Evolutionary conservation across 768 basidiomycete species (phyloP), one percentile per base, ranked within the genome.

Genomic region (Calvatia gigantea): DNA sequence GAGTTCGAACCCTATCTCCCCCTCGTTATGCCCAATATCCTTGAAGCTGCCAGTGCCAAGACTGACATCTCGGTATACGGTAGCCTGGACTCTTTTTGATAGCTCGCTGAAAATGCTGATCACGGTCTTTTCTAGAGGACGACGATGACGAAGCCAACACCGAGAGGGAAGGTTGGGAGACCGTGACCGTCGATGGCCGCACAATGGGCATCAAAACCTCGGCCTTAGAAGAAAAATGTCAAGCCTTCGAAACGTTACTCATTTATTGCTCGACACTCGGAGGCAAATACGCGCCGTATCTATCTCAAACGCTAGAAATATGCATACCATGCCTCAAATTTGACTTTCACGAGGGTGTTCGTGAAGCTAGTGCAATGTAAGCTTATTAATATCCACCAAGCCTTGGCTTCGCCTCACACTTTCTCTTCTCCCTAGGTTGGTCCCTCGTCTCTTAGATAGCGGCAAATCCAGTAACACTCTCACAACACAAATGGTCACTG

Each of bases 1-100:
- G 89, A 94, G 64, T 96, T 95, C 58, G 90, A 89, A 64, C 91
- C 91, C 0, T 95, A 91, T 67, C 78, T 95, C 2, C 85, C 86
- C 0, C 79, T 88, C 14, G 92, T 94, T 2, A 91, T 95, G 83
- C 90, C 92, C 0, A 78, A 83, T 0, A 69, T 95, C 9, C 74
- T 94, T 21, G 76, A 80, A 4, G 82, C 87, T 0, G 94, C 94
- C 2, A 79, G 84, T 28, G 82, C 85, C n/a, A 91, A 91, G 69
- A 85, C 88, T 0, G 89, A 92, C 61, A 79, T 93, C 14, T 84
- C 84, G 1, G 72, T 90, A 14, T 87, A 86, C 56, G 83, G 89
- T 87, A 62, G n/a, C 27, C 44, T 17, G 11, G 15, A 64, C 49
- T 31, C 12, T 41, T 9, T 29, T 42, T 35, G 9, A 2, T 42